These are phyloP conservation scores for Tolypocladium tropicale DNA, from an alignment of 2,329 filamentous ascomycete genomes.

Conservation along the genomic window DNA sequence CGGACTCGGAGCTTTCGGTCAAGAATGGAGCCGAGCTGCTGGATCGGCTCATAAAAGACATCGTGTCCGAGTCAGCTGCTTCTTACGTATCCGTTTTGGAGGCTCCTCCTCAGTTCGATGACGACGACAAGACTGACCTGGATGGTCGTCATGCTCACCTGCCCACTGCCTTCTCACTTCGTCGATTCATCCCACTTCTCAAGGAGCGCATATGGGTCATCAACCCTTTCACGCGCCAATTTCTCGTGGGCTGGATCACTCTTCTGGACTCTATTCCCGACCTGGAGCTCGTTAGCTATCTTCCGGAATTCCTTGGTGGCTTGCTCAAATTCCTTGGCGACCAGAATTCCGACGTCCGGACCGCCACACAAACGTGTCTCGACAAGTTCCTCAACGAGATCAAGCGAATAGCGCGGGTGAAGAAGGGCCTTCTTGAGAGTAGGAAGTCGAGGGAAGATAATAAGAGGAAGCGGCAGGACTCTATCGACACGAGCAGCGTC, in stretches of 20 bases:
- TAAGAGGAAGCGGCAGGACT: constrained; percentile 59
- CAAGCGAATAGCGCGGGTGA: constrained; percentile 84
- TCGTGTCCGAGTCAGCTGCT: constrained; percentile 87
- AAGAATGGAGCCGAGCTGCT: constrained; percentile 96
- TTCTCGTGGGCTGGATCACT: constrained; percentile 92
- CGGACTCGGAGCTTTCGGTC: constrained; percentile 91
- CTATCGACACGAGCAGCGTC: constrained; percentile 55
- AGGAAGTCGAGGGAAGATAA: constrained; percentile 59
- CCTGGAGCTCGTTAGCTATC: constrained; percentile 81
- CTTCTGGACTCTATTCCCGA: constrained; percentile 94
- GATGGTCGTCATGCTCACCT: constrained; percentile 37
- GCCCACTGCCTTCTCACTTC: constrained; percentile 84
- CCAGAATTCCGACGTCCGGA: constrained; percentile 86
- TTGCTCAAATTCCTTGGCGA: constrained; percentile 89
- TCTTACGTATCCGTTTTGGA: constrained; percentile 90
- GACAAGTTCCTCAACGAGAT: constrained; percentile 91
- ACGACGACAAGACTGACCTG: constrained; percentile 35
- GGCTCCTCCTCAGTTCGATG: constrained; percentile 32
- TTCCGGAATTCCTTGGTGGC: constrained; percentile 85
- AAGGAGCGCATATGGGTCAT: constrained; percentile 91
- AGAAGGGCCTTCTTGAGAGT: constrained; percentile 84
- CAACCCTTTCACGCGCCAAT: constrained; percentile 89
- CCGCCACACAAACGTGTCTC: constrained; percentile 77
- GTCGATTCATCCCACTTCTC: constrained; percentile 82
- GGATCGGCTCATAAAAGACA: constrained; percentile 90